Base-by-base conservation (phyloP, 2,329 filamentous ascomycete species). In the Chalara sp. region DNA sequence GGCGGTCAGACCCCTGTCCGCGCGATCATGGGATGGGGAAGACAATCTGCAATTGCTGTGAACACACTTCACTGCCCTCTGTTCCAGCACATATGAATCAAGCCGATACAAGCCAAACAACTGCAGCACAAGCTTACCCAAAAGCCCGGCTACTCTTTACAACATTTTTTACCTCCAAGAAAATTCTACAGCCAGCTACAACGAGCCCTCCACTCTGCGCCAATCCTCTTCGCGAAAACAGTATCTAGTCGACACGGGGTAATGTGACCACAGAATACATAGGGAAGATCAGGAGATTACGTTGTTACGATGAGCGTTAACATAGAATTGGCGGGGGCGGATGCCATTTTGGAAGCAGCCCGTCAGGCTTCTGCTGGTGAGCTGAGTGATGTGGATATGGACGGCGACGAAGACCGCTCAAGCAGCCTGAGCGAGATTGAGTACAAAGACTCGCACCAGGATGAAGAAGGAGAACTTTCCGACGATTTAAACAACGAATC, bases 351-450 rank as follows among this genome's bases (percentile, higher is more conserved):
- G 45, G 58, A 63, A 49, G 59, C 60, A 39, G 52, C 51, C n/a
- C 55, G 58, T 31, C 53, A 56, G 32, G 53, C 49, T 49, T 60
- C 62, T 41, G 48, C 56, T 51, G 61, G 62, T 46, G 63, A 65
- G 39, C 51, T 63, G 53, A 65, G 61, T 52, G 63, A 66, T 50
- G 54, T 62, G 21, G 63, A 65, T 33, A 55, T 62, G 39, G 82
- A 84, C 62, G 87, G 86, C 66, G 82, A 84, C 62, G 87, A 86
- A 66, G 84, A 83, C 66, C 76, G 87, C 48, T 96, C 91, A 39
- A 97, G 92, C 69, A 93, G 90, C 63, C 76, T 97, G 61, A 96
- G 89, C 72, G 92, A 96, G 62, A 87, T 95, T 51, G 90, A 91
- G 63, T 88, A 95, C 62, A 81, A 81, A 62, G 84, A 88, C 55